Evolutionary conservation across 495 filamentous ascomycete genomes (phyloP).

Genomic region (Cryomyces minteri): DNA sequence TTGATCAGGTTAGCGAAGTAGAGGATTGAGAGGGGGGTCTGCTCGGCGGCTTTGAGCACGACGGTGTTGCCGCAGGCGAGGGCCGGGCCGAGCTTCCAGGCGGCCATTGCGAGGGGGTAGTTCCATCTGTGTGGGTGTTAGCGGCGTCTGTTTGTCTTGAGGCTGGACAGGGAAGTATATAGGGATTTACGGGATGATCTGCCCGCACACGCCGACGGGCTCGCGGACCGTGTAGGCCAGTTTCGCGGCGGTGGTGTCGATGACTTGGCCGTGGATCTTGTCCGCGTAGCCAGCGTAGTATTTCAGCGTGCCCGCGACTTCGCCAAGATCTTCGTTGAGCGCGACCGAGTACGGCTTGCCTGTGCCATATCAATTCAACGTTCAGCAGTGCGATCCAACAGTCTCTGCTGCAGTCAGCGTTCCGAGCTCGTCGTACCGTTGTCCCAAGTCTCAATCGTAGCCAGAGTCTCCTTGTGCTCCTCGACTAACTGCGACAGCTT

Average conservation of each 20-base stretch:
- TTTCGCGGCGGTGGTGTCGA: conserved; percentile 61
- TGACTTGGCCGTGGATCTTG: conserved; percentile 81
- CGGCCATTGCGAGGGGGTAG: conserved; percentile 74
- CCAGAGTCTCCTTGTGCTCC: conserved; percentile 54
- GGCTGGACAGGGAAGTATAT: background rate
- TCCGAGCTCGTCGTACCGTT: conserved; percentile 30
- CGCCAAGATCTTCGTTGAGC: conserved; percentile 51
- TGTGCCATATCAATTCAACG: background rate
- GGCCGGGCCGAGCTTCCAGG: conserved; percentile 88
- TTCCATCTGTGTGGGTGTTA: conserved; percentile 40
- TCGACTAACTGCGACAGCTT: conserved; percentile 62
- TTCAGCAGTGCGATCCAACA: no score
- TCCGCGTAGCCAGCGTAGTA: conserved; percentile 91
- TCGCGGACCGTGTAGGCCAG: conserved; percentile 84
- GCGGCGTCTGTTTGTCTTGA: background rate
- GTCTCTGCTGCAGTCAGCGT: no score
- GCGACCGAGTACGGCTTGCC: conserved; percentile 66
- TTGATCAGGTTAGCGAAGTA: conserved; percentile 71
- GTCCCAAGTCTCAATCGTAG: conserved; percentile 91
- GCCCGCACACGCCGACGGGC: conserved; percentile 79
- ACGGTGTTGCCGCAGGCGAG: conserved; percentile 79
- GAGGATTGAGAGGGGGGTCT: conserved; percentile 76
- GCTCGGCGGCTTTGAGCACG: conserved; percentile 81
- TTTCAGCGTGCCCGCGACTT: conserved; percentile 50
- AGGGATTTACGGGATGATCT: conserved; percentile 51